phyloP scores from a whole-genome alignment of 345 rosid species.

The Heritiera littoralis region DNA sequence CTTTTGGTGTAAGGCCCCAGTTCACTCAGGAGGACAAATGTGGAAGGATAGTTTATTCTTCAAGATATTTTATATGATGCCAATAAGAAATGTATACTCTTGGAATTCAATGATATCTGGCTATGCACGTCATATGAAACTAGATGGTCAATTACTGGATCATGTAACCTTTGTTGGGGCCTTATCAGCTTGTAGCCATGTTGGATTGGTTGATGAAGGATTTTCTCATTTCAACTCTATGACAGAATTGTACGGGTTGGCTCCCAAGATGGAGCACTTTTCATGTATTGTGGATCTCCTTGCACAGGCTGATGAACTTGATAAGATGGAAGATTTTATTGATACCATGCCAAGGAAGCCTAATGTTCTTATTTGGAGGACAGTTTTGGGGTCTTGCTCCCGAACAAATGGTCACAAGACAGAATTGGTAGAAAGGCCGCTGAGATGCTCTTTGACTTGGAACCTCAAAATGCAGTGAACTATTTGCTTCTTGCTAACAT shows the following conservation, averaged over 20 bases:
- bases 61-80: conserved; percentile 69
- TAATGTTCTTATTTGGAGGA: conserved; percentile 82
- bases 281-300: conserved; percentile 92
- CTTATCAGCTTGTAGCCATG: conserved; percentile 86
- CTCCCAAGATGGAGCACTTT: conserved; percentile 71
- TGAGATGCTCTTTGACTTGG: conserved; percentile 65
- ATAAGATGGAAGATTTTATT: conserved; percentile 68
- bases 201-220: conserved; percentile 75
- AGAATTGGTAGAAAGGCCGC: conserved; percentile 71
- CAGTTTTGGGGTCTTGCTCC: conserved; percentile 79
- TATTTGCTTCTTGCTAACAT: conserved; percentile 86
- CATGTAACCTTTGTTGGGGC: conserved; percentile 90
- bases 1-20: too few relatives aligned
- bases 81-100: conserved; percentile 67
- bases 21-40: too few relatives aligned
- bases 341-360: conserved; percentile 68
- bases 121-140: conserved; percentile 85
- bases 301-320: conserved; percentile 80
- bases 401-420: conserved; percentile 62
- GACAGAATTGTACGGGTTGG: conserved; percentile 52
- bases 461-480: conserved; percentile 81
- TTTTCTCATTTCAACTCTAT: conserved; percentile 68
- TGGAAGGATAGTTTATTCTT: conserved; percentile 84
- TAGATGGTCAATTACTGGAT: conserved; percentile 58
- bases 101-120: conserved; percentile 96